Conservation (phyloP, 345 rosid species). For the Linum tenue region DNA sequence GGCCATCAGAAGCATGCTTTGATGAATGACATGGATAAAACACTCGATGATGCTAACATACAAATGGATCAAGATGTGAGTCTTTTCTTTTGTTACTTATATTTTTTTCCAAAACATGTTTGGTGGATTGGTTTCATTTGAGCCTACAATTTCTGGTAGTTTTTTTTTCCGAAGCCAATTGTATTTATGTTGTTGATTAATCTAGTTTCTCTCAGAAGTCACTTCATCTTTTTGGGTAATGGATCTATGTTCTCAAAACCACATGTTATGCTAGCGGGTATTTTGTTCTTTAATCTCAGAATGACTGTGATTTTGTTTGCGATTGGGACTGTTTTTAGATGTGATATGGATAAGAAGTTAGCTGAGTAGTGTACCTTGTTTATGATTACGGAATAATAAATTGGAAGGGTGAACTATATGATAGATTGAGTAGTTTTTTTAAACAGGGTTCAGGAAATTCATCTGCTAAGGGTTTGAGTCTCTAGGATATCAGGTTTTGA, state of each 20-base stretch:
- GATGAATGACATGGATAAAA: constrained; percentile 93
- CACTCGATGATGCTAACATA: constrained; percentile 92
- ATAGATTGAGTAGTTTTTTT: no score
- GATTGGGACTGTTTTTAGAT: neutral
- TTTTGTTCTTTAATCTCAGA: neutral
- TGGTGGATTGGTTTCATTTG: neutral
- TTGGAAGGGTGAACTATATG: no score
- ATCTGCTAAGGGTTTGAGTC: no score
- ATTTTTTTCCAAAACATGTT: neutral
- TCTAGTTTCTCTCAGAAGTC: neutral
- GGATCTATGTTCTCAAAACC: neutral
- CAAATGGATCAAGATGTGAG: constrained; percentile 99
- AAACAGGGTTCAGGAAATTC: no score
- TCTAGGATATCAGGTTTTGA: no score
- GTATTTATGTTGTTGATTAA: no score
- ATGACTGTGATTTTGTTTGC: neutral
- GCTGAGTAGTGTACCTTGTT: no score
- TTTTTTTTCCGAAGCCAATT: no score
- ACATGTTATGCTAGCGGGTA: neutral
- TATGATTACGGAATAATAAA: no score
- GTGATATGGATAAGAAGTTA: neutral
- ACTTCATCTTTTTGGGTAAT: neutral
- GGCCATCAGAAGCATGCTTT: constrained; percentile 81
- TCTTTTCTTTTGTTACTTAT: constrained; percentile 16
- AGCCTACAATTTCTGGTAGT: no score